Base-by-base conservation (phyloP, 768 basidiomycete genomes). In the Tubosaeta sp. region DNA sequence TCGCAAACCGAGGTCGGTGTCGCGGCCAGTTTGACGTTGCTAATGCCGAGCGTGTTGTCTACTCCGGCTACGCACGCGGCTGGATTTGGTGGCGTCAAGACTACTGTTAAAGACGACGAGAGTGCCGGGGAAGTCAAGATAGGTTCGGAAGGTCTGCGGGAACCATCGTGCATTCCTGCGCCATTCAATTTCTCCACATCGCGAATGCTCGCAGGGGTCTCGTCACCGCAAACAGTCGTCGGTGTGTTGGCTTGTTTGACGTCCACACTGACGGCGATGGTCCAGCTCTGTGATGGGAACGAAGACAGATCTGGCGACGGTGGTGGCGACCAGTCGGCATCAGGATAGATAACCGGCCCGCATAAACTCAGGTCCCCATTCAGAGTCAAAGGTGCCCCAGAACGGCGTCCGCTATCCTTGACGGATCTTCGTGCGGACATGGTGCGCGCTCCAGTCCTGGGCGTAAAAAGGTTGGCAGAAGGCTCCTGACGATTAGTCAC, bases 241-340 rank as follows among this genome's bases (percentile, higher is more conserved):
- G 7, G 9, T 0, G 19, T 42, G 24, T 27, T 21, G 21, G 13
- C 16, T 6, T n/a, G 36, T 13, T 43, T 22, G 7, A 24, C 19
- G 14, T 29, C 46, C 2, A 22, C 18, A 13, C 18, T n/a, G 18
- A 40, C 22, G 12, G 44, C 38, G 3, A 48, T 27, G 1, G 30
- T 43, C 56, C 41, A 43, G 10, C 29, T 50, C 24, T 41, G 60
- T 0, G 55, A 61, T 4, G 39, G 55, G 34, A 42, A 51, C 0
- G 48, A 54, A 16, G 46, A 44, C 8, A 51, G 29, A 19, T 39
- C 24, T 9, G 59, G 36, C 16, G 19, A 25, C 10, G 38, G 38
- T 12, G 38, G 38, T 12, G 38, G 38, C 21, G 38, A 40, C 38
- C 38, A 40, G 12, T 18, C 8, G 22, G 14, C 22, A 25, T 25